Conservation (phyloP, 2,329 filamentous ascomycete species). For the Fusarium drepaniforme region DNA sequence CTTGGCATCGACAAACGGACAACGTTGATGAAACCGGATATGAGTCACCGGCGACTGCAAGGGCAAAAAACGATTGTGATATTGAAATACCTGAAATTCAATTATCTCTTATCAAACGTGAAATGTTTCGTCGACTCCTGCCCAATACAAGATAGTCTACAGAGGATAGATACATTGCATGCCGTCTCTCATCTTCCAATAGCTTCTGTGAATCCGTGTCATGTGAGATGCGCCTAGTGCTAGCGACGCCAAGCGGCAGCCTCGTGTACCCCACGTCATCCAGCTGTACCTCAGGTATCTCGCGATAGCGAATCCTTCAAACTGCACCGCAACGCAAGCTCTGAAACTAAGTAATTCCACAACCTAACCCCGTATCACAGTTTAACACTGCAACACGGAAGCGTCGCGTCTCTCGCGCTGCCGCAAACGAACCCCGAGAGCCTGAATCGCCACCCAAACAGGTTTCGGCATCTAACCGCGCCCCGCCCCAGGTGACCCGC, state of each 20-base stretch:
- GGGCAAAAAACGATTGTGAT: not conserved
- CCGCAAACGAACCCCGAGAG: conserved; percentile 9
- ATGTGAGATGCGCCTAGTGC: conserved; percentile 34
- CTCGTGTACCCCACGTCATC: conserved; percentile 30
- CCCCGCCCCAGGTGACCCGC: conserved; percentile 30
- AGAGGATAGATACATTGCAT: not conserved
- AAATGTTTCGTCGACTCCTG: not conserved
- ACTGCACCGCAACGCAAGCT: not conserved
- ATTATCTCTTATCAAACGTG: not conserved
- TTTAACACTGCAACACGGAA: not conserved
- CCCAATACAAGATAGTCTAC: not conserved
- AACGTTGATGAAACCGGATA: not conserved
- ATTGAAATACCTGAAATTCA: not conserved
- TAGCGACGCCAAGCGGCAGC: conserved; percentile 12
- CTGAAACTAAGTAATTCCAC: not conserved
- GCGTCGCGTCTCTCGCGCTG: not conserved
- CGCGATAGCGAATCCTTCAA: not conserved
- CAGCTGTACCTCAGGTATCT: conserved; percentile 15
- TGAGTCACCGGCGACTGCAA: not conserved
- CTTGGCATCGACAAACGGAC: not conserved
- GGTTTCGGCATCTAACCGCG: conserved; percentile 39
- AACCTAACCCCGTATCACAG: not conserved
- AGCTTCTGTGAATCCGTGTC: conserved; percentile 25
- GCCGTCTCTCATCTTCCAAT: not conserved
- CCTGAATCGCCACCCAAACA: conserved; percentile 11